Percentiles rank a stretch among this genome's conserved stretches.
Evolutionary conservation across 2,329 filamentous ascomycete species (phyloP).

Genomic region (Stylonectria norvegica): DNA sequence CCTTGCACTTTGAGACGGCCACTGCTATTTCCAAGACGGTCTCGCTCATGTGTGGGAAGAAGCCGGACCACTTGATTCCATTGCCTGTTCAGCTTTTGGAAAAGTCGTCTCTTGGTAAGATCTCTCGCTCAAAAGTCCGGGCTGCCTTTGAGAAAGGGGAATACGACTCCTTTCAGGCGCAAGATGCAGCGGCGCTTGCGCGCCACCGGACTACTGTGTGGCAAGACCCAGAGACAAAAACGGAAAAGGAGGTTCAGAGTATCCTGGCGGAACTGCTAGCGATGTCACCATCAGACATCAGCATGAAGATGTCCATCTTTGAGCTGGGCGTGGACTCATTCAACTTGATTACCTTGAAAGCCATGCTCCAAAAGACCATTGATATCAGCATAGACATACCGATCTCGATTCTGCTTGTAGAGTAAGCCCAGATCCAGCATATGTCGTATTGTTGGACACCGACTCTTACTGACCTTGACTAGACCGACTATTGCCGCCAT

Average conservation of each 20-base stretch:
- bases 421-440: background rate
- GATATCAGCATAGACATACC: background rate
- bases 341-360: background rate
- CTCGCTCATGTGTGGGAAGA: background rate
- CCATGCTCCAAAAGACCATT: background rate
- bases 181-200: background rate
- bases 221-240: background rate
- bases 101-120: background rate
- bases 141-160: background rate
- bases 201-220: background rate
- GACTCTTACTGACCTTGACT: too few relatives aligned
- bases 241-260: background rate
- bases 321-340: background rate
- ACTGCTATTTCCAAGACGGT: background rate
- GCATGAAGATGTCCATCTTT: background rate
- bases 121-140: background rate
- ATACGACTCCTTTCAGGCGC: background rate
- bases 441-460: too few relatives aligned
- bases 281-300: background rate
- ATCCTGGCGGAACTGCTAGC: background rate
- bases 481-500: too few relatives aligned
- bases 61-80: background rate
- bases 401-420: background rate
- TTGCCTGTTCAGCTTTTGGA: background rate
- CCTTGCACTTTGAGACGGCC: background rate